phyloP scores from a whole-genome alignment of 495 filamentous ascomycete species.

The Entonaema liquescens region DNA sequence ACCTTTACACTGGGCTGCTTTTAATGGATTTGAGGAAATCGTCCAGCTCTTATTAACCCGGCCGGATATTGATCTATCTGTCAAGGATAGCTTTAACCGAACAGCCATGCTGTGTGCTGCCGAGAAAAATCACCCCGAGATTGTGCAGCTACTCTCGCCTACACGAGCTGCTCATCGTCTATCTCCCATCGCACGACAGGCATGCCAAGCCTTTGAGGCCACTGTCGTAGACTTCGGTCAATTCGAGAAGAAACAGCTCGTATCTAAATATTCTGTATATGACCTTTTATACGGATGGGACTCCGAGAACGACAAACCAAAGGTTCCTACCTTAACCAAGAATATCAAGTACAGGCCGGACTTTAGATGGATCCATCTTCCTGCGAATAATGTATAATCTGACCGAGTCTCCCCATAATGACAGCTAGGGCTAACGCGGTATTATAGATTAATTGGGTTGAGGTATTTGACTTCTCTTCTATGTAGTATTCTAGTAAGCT shows the following conservation, averaged over 20 bases:
- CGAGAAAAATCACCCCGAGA: conserved; percentile 65
- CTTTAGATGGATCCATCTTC: conserved; percentile 77
- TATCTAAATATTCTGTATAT: conserved; percentile 64
- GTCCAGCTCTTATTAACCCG: conserved; percentile 62
- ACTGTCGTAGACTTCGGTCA: conserved; percentile 76
- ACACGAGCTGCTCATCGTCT: conserved; percentile 62
- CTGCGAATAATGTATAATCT: conserved; percentile 56
- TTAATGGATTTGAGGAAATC: conserved; percentile 65
- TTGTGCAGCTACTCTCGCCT: conserved; percentile 65
- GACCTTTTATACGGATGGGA: conserved; percentile 71
- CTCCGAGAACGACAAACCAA: conserved; percentile 61
- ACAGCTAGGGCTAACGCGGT: conserved; percentile 30
- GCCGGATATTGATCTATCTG: conserved; percentile 55
- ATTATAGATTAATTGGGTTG: conserved; percentile 48
- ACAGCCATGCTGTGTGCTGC: conserved; percentile 68
- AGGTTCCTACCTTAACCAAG: conserved; percentile 62
- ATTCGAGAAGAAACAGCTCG: conserved; percentile 69
- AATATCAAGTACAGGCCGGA: conserved; percentile 61
- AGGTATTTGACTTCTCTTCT: conserved; percentile 39
- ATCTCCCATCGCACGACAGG: conserved; percentile 62
- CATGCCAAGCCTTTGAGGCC: conserved; percentile 69
- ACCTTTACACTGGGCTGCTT: conserved; percentile 69
- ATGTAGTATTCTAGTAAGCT: conserved; percentile 64
- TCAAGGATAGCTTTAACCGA: conserved; percentile 68
- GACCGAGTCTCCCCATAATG: conserved; percentile 12